These are phyloP conservation scores for Ensete glaucum DNA, from an alignment of 176 grass and related monocot species.

Conservation along the genomic window DNA sequence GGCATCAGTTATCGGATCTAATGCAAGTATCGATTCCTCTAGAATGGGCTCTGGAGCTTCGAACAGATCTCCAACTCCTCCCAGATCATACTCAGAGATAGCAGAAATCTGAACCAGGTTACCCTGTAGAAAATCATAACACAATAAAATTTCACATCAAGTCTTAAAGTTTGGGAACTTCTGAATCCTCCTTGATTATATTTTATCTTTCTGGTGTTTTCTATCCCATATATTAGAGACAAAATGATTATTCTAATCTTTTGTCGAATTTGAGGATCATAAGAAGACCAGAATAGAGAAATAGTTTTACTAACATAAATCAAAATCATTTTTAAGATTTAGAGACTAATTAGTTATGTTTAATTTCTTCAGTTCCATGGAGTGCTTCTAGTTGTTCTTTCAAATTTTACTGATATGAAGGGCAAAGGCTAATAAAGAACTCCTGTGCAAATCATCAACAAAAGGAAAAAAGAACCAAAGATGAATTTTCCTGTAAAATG, in stretches of 20 bases:
- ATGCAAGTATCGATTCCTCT: conserved; percentile 39
- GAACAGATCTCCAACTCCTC: conserved; percentile 83
- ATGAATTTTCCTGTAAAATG: no score
- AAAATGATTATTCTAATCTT: no score
- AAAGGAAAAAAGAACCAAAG: no score
- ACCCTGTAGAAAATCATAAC: conserved; percentile 32
- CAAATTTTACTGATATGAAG: no score
- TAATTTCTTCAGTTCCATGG: neutral
- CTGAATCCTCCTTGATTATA: neutral
- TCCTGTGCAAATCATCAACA: no score
- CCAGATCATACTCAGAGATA: conserved; percentile 75
- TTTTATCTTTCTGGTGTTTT: no score
- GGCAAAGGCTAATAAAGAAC: no score
- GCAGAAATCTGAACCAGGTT: conserved; percentile 40
- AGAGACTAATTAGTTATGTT: neutral
- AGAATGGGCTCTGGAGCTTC: conserved; percentile 74
- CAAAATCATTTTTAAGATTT: neutral
- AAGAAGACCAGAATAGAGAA: no score
- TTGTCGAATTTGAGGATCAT: no score
- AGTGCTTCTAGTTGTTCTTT: no score
- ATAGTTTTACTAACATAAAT: neutral
- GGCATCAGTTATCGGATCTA: conserved; percentile 48
- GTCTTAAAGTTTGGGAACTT: neutral
- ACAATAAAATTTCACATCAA: neutral
- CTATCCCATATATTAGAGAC: no score